Evolutionary conservation across 495 filamentous ascomycete species (phyloP).

Genomic region (Chaetomium tenue): DNA sequence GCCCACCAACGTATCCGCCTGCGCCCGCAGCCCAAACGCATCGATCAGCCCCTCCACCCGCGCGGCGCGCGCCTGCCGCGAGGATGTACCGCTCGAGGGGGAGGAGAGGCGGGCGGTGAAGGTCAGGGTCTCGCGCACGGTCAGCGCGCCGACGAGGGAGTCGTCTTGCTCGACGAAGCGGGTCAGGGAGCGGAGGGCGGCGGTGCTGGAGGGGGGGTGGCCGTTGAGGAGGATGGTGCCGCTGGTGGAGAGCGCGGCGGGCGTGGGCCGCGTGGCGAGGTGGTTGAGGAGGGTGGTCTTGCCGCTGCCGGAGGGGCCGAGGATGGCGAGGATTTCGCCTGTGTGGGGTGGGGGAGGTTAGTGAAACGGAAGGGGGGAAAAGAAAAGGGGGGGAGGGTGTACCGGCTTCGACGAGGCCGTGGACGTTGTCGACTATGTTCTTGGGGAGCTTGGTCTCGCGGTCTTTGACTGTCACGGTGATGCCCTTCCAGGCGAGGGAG

Average conservation of each 20-base stretch:
- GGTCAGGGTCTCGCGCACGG: slow-evolving; percentile 70
- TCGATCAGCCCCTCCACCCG: slow-evolving; percentile 86
- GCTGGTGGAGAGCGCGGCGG: background rate
- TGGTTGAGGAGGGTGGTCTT: slow-evolving; percentile 78
- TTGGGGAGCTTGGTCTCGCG: slow-evolving; percentile 59
- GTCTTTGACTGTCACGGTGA: slow-evolving; percentile 69
- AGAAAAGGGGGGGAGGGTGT: background rate
- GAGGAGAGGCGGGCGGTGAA: slow-evolving; percentile 67
- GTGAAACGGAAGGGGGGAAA: no score
- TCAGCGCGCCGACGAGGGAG: slow-evolving; percentile 73
- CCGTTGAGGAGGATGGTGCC: slow-evolving; percentile 61
- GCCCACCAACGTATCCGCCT: slow-evolving; percentile 67
- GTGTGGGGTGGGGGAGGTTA: slow-evolving; percentile 1
- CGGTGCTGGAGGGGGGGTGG: slow-evolving; percentile 28
- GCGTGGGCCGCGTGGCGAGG: slow-evolving; percentile 68
- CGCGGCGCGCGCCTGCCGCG: slow-evolving; percentile 59
- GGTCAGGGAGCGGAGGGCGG: slow-evolving; percentile 51
- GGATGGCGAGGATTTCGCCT: slow-evolving; percentile 72
- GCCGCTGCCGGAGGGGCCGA: slow-evolving; percentile 73
- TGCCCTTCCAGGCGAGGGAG: slow-evolving; percentile 58
- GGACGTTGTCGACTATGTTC: slow-evolving; percentile 52
- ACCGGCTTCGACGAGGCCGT: slow-evolving; percentile 54
- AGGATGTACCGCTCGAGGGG: background rate
- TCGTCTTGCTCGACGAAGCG: slow-evolving; percentile 86
- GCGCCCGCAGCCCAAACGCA: slow-evolving; percentile 70